phyloP scores from a whole-genome alignment of 805 yeast genomes.

The Grigorovia yakushimaensis region DNA sequence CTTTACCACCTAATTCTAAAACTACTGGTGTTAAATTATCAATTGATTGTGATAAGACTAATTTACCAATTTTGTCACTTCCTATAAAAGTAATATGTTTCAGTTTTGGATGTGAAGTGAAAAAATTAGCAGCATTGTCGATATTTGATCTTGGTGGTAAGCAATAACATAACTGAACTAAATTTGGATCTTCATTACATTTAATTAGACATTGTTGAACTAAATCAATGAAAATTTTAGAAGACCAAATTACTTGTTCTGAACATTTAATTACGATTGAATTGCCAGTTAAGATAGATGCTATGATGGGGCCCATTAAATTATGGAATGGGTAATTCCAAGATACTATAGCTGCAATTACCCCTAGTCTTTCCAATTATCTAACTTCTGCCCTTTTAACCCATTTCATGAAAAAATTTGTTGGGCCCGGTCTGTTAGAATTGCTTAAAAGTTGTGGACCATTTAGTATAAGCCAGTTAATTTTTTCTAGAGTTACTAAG shows the following conservation, averaged over 20 bases:
- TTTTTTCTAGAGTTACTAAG: conserved; percentile 86
- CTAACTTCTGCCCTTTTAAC: conserved; percentile 90
- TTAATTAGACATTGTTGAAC: conserved; percentile 62
- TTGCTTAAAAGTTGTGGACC: conserved; percentile 67
- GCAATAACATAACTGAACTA: conserved; percentile 82
- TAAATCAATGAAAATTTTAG: conserved; percentile 63
- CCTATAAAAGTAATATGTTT: conserved; percentile 93
- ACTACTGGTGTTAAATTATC: conserved; percentile 87
- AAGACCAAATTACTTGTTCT: conserved; percentile 93
- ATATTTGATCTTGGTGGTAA: conserved; percentile 48
- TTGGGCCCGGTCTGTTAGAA: conserved; percentile 77
- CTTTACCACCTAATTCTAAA: conserved; percentile 95
- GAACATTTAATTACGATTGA: conserved; percentile 88
- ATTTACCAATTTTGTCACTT: conserved; percentile 87
- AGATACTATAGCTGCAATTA: conserved; percentile 80
- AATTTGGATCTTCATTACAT: conserved; percentile 67
- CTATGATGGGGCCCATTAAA: conserved; percentile 83
- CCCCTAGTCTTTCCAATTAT: conserved; percentile 84
- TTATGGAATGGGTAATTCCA: conserved; percentile 99
- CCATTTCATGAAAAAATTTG: conserved; percentile 65
- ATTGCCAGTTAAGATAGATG: conserved; percentile 84
- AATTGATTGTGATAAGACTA: conserved; percentile 75
- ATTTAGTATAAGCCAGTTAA: conserved; percentile 79
- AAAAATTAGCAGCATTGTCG: conserved; percentile 54
- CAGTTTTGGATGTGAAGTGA: conserved; percentile 74